Evolutionary conservation across 2,329 filamentous ascomycete species (phyloP), one percentile per base, ranked within the genome.

Genomic region (Aspergillus sp.): DNA sequence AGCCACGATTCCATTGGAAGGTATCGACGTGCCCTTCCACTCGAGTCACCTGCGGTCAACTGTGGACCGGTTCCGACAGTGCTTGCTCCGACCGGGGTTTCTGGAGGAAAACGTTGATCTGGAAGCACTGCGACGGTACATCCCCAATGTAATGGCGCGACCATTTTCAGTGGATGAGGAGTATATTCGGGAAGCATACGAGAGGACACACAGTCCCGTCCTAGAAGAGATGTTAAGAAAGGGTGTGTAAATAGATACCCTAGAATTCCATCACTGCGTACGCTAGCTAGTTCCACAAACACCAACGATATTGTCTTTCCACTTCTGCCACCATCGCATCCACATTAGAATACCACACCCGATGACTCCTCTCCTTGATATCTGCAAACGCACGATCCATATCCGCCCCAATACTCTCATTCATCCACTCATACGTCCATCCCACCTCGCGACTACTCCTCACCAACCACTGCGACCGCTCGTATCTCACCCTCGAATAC

Each of bases 161-260:
- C 94, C 94, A 13, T 98, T 98, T 75, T 91, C 91, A 75, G 81
- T 97, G 65, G 96, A 92, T 60, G 95, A 91, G 83, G 92, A 96
- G 80, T 98, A 98, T 82, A 97, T 98, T 79, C 92, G 96, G 84
- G 93, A 97, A 72, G 94, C 97, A 55, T 96, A 96, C 81, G 87
- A 87, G 70, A 79, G 98, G 74, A 98, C 94, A 57, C 96, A 57
- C 8, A 68, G 66, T 41, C 62, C 65, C 8, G 47, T 68, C 11
- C 17, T 68, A 27, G 59, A 27, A 3, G 57, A 65, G 42, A 64
- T 67, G 0, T 13, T 67, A 17, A 49, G 60, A 47, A 13, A 7
- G 41, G 36, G 25, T 30, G 25, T 50, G 47, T 50, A 32, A 30
- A 50, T 23, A 44, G 21, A 44, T 11, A 54, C 17, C 32, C 25